Conservation (phyloP, 306 rosid species). For the Begonia fuchsioides region DNA sequence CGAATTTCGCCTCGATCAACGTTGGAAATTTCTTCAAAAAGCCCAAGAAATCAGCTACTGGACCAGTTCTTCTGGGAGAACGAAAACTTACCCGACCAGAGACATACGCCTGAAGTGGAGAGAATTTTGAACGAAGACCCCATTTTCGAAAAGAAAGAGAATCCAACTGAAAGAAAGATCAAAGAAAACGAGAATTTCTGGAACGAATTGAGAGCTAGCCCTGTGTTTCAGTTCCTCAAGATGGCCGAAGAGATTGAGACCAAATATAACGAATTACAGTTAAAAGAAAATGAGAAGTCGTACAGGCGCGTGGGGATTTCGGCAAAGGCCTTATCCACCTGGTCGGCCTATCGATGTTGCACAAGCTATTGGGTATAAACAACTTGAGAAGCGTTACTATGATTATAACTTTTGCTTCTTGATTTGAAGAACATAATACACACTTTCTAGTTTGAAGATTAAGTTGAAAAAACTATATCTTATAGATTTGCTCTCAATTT, state of each 20-base stretch:
- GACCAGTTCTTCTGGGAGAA: conserved; percentile 64
- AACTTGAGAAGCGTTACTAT: conserved; percentile 65
- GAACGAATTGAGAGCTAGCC: conserved; percentile 31
- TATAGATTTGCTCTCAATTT: too few species aligned
- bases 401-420: conserved; percentile 54
- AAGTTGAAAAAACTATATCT: too few species aligned
- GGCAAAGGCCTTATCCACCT: conserved; percentile 76
- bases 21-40: conserved; percentile 24
- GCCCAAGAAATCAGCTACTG: conserved; percentile 24
- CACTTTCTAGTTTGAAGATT: too few species aligned
- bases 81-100: conserved; percentile 38
- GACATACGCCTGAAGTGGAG: conserved; percentile 71
- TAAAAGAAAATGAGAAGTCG: conserved; percentile 49
- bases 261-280: conserved; percentile 40
- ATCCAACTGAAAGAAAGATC: conserved; percentile 47
- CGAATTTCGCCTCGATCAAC: conserved; percentile 51
- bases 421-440: background rate
- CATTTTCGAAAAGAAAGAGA: conserved; percentile 33
- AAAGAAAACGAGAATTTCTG: conserved; percentile 38
- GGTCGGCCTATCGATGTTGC: conserved; percentile 82
- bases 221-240: conserved; percentile 37
- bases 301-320: conserved; percentile 57
- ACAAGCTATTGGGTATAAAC: conserved; percentile 81
- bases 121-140: conserved; percentile 31
- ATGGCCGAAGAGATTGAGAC: conserved; percentile 51